These are phyloP conservation scores for Gleditsia sinensis DNA, from an alignment of 306 rosid species.

Conservation along the genomic window DNA sequence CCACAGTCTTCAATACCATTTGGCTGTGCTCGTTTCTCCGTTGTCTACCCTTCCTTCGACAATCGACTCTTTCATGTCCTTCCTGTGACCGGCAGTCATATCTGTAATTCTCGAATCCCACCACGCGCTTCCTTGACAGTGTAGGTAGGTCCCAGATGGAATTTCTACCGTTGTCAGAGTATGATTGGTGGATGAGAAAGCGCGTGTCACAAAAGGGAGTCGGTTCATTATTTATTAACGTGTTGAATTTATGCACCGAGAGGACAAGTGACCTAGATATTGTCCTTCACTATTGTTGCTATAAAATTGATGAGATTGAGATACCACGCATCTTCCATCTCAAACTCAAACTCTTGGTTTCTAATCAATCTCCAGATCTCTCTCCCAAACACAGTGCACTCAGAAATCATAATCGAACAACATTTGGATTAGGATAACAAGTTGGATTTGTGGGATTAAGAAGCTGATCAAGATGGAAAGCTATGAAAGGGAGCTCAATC, in stretches of 20 bases:
- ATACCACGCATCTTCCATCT: constrained; percentile 6
- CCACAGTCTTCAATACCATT: constrained; percentile 38
- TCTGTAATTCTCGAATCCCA: background rate
- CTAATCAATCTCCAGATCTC: background rate
- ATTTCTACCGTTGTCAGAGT: background rate
- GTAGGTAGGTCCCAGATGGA: background rate
- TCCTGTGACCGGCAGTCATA: constrained; percentile 35
- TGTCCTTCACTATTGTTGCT: constrained; percentile 42
- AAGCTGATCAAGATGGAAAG: constrained; percentile 2
- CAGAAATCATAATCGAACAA: constrained; percentile 10
- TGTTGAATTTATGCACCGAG: constrained; percentile 40
- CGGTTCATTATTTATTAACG: background rate
- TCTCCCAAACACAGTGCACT: background rate
- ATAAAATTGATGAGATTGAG: constrained; percentile 42
- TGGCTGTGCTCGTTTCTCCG: constrained; percentile 40
- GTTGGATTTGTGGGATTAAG: no score
- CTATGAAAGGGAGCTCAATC: constrained; percentile 45
- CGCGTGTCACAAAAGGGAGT: constrained; percentile 39
- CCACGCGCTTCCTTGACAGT: constrained; percentile 31
- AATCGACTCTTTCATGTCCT: constrained; percentile 43
- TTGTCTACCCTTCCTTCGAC: constrained; percentile 51
- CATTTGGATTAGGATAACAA: no score
- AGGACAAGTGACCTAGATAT: constrained; percentile 46
- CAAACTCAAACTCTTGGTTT: constrained; percentile 8
- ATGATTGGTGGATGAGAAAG: constrained; percentile 40